These are phyloP conservation scores for Cyberlindnera xylosilytica DNA, from an alignment of 805 yeast genomes.

Conservation along the genomic window DNA sequence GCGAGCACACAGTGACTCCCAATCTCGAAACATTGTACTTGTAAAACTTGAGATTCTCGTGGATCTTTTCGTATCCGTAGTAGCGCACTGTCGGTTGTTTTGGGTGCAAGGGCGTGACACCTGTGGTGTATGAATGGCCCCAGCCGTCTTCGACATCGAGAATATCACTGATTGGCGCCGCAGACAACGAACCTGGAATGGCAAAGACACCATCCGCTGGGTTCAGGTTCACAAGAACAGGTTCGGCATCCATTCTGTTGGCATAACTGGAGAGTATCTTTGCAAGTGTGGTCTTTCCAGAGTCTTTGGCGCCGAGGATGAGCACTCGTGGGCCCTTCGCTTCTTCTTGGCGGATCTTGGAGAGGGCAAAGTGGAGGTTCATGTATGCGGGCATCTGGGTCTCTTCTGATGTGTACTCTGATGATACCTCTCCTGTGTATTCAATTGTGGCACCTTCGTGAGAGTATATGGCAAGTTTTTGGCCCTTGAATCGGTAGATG, in stretches of 20 bases:
- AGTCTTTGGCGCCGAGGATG: conserved; percentile 64
- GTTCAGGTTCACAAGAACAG: conserved; percentile 75
- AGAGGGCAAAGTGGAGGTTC: conserved; percentile 74
- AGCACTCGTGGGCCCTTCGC: conserved; percentile 46
- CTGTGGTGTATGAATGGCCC: conserved; percentile 76
- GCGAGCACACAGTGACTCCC: conserved; percentile 33
- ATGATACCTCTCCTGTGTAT: conserved; percentile 37
- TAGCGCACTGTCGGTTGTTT: conserved; percentile 85
- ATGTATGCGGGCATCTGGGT: conserved; percentile 61
- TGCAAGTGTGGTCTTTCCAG: conserved; percentile 78
- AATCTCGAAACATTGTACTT: conserved; percentile 28
- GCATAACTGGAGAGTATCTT: conserved; percentile 76
- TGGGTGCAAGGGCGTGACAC: conserved; percentile 74
- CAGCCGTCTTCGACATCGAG: conserved; percentile 76
- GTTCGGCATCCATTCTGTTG: conserved; percentile 61
- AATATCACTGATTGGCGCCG: conserved; percentile 77
- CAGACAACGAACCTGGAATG: conserved; percentile 81
- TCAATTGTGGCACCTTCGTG: conserved; percentile 61
- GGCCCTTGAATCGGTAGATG: conserved; percentile 55
- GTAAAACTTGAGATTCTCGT: conserved; percentile 43
- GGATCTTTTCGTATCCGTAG: conserved; percentile 64
- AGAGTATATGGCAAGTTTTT: conserved; percentile 53
- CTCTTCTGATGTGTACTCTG: conserved; percentile 70
- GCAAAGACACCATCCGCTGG: conserved; percentile 69
- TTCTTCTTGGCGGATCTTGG: conserved; percentile 41